Percentiles rank a stretch among this genome's conserved stretches.
phyloP scores from a whole-genome alignment of 1,139 yeast genomes.

The Eremothecium sinecaudum region DNA sequence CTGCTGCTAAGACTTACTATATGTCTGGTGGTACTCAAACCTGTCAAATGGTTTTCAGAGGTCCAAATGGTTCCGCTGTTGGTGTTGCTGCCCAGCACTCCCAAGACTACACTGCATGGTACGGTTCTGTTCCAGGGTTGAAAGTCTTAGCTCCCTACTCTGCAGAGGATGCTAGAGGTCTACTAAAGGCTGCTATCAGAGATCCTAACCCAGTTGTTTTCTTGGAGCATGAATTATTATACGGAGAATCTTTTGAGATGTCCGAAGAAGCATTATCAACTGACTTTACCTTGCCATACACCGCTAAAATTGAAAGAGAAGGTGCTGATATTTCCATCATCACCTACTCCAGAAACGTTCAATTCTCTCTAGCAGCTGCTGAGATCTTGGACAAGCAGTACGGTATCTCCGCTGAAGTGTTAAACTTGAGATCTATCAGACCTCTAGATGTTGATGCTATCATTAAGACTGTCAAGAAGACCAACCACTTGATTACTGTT shows the following conservation, averaged over 20 bases:
- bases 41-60: constrained; percentile 95
- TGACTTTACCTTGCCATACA: constrained; percentile 84
- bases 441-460: constrained; percentile 90
- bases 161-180: constrained; percentile 93
- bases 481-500: constrained; percentile 90
- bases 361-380: constrained; percentile 82
- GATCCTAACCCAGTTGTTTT: constrained; percentile 97
- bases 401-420: constrained; percentile 86
- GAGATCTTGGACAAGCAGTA: constrained; percentile 70
- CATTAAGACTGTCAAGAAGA: constrained; percentile 84
- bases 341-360: constrained; percentile 86
- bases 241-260: constrained; percentile 86
- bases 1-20: constrained; percentile 97
- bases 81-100: constrained; percentile 99
- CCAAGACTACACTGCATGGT: constrained; percentile 96
- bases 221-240: constrained; percentile 89
- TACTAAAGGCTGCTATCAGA: constrained; percentile 90
- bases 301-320: constrained; percentile 88
- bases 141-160: constrained; percentile 94
- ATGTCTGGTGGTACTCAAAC: constrained; percentile 99
- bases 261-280: constrained; percentile 82
- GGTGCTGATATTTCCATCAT: constrained; percentile 88
- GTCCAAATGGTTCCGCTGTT: constrained; percentile 99
- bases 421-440: constrained; percentile 93
- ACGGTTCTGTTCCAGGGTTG: constrained; percentile 95